Base-by-base conservation (phyloP, 1,284 basidiomycete species). In the Phellopilus nigrolimitatus region DNA sequence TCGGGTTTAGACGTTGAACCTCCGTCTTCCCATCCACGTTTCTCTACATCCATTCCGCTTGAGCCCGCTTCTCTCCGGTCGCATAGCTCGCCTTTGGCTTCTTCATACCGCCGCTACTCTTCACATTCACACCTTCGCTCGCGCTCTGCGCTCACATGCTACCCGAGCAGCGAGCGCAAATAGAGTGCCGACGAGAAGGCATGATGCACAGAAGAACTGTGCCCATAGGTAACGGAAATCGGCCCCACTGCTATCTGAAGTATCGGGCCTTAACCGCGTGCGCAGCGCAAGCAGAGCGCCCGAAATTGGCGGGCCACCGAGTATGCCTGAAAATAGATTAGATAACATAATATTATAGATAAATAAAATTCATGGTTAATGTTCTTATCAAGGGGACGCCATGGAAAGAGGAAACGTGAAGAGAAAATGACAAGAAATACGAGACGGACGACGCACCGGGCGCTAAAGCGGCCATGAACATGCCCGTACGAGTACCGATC, bases 381-480 rank as follows among this genome's bases (percentile, higher is more conserved):
- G 28, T 30, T 6, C 6, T 30, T 30, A 33, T 12, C 31, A 33
- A 33, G 31, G 31, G 6, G 31, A 33, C 31, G n/a, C n/a, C n/a
- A n/a, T n/a, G n/a, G n/a, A n/a, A n/a, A n/a, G n/a, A 25, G 13
- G 13, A 43, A 21, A 27, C 24, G 24, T 27, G 25, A 15, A 28
- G 41, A 5, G 41, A n/a, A n/a, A n/a, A n/a, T n/a, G n/a, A n/a
- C n/a, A n/a, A 47, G 19, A 24, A 25, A 15, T n/a, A 24, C 30
- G 17, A 1, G n/a, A n/a, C n/a, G 21, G n/a, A 38, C 19, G 19
- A 19, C 48, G 28, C 13, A 51, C 50, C 54, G 4, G 54, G 54
- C 19, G 54, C 49, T 50, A 56, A 52, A 9, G 49, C 46, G 21
- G 50, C 50, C 49, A 49, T 56, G 39, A 56, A 56, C 54, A 56